These are phyloP conservation scores for Orbilia oligospora DNA, from an alignment of 2,329 filamentous ascomycete genomes.

Conservation along the genomic window DNA sequence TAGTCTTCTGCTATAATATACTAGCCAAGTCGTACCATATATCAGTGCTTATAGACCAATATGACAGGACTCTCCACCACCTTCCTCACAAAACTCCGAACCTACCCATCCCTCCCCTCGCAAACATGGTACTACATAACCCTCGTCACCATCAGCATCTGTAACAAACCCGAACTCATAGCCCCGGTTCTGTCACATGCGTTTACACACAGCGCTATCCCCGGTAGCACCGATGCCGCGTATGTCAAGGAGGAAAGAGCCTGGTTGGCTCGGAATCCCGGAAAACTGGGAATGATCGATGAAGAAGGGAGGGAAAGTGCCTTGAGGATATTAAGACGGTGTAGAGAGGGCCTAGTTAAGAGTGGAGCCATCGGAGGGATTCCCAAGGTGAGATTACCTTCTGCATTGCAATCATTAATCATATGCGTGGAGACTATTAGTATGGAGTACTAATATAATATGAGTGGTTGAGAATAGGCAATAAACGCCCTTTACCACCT, in stretches of 20 bases:
- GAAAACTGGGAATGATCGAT: constrained; percentile 38
- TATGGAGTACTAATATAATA: neutral
- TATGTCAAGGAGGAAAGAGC: constrained; percentile 62
- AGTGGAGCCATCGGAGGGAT: constrained; percentile 70
- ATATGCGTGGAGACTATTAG: neutral
- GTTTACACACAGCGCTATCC: constrained; percentile 65
- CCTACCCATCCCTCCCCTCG: constrained; percentile 68
- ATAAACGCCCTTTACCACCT: constrained; percentile 67
- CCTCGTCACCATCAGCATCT: constrained; percentile 69
- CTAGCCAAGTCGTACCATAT: neutral
- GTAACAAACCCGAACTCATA: constrained; percentile 71
- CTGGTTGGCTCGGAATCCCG: constrained; percentile 43
- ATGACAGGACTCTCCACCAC: constrained; percentile 65
- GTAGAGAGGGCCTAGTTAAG: constrained; percentile 71
- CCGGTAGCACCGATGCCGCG: constrained; percentile 66
- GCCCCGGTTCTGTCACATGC: constrained; percentile 69
- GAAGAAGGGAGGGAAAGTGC: constrained; percentile 61
- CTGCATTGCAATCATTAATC: neutral
- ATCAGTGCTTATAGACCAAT: too few species aligned
- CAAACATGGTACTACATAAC: constrained; percentile 71
- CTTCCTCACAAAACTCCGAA: constrained; percentile 68
- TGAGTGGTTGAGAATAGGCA: constrained; percentile 64
- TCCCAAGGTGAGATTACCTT: constrained; percentile 68
- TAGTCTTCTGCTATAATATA: neutral
- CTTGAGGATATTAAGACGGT: constrained; percentile 68